Conservation (phyloP, 78 protist genomes). For the Dictyostelium intermedium region DNA sequence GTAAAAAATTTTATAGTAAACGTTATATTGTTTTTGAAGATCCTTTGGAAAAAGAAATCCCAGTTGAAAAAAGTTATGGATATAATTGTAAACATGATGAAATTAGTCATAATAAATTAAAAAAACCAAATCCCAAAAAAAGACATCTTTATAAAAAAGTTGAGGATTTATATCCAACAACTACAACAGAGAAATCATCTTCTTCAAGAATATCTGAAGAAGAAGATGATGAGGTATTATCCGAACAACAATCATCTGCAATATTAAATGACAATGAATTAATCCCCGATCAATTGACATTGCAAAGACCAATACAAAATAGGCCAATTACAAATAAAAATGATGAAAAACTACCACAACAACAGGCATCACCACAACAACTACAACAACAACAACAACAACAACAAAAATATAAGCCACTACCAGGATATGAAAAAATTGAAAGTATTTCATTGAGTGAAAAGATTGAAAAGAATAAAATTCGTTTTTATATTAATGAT, state of each 20-base stretch:
- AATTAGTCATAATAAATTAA: background rate
- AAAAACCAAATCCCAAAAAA: background rate
- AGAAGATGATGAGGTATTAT: background rate
- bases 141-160: background rate
- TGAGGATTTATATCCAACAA: background rate
- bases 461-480: background rate
- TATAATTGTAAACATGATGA: background rate
- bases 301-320: background rate
- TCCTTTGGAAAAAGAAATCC: background rate
- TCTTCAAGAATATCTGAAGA: background rate
- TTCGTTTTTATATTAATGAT: background rate
- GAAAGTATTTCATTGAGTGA: background rate
- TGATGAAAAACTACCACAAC: background rate
- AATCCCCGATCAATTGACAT: background rate
- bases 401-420: background rate
- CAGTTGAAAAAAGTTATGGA: background rate
- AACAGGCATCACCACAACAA: background rate
- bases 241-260: background rate
- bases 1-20: background rate
- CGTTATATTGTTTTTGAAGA: background rate
- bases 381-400: background rate
- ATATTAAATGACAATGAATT: background rate
- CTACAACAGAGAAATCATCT: background rate
- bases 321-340: background rate
- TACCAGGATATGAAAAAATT: background rate